Evolutionary conservation across 129 eudicot genomes (phyloP).

Genomic region (Sambucus nigra): DNA sequence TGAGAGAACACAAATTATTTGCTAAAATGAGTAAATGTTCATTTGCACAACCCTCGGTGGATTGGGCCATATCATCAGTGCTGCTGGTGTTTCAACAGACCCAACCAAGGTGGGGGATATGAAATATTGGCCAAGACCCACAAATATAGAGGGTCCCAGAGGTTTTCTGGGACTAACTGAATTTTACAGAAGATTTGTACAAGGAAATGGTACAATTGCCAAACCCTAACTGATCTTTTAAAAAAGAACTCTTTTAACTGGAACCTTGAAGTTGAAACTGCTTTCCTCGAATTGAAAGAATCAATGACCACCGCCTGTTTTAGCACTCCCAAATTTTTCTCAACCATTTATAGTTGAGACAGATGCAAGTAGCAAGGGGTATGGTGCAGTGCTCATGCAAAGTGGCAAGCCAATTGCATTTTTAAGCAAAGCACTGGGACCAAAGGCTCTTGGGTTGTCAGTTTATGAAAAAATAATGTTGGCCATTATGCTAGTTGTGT

Average conservation of each 20-base stretch:
- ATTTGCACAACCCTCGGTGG: neutral
- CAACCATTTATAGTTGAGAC: neutral
- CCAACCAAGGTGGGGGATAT: too few relatives aligned
- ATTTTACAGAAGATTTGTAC: neutral
- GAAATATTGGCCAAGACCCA: too few relatives aligned
- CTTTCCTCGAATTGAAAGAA: neutral
- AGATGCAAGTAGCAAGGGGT: neutral
- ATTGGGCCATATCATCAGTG: neutral
- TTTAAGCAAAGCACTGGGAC: neutral
- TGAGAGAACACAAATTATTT: neutral
- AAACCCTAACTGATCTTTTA: neutral
- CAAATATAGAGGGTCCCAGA: neutral
- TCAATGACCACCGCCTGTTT: neutral
- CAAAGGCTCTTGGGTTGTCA: neutral
- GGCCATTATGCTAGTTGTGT: neutral
- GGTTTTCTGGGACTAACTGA: neutral
- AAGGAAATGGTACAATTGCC: neutral
- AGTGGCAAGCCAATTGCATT: neutral
- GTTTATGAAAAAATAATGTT: neutral
- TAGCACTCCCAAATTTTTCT: neutral
- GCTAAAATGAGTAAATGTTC: constrained; percentile 1
- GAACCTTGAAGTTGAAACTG: neutral
- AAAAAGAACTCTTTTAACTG: neutral
- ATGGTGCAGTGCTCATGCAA: neutral
- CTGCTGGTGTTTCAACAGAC: neutral